phyloP scores from a whole-genome alignment of 805 yeast genomes.

The Yarrowia keelungensis region DNA sequence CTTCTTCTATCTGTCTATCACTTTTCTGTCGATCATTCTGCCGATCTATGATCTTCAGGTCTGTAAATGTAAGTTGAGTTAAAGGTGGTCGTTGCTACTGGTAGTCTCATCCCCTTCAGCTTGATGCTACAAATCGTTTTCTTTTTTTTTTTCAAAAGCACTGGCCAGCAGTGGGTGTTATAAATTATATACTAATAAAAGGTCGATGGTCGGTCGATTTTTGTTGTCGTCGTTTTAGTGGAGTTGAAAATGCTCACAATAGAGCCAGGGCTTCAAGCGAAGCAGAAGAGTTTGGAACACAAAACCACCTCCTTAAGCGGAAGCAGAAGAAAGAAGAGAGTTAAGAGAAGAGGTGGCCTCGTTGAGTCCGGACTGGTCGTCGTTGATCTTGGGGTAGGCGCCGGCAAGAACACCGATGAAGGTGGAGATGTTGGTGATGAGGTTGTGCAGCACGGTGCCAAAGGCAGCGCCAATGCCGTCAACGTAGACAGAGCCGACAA shows the following conservation, averaged over 20 bases:
- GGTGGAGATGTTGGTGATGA: conserved; percentile 29
- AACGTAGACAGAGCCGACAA: conserved; percentile 3
- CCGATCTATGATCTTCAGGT: conserved; percentile 3
- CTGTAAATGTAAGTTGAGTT: too few relatives aligned
- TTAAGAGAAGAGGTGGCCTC: conserved; percentile 7
- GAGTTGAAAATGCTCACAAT: background rate
- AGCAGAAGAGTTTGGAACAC: background rate
- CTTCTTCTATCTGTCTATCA: too few relatives aligned
- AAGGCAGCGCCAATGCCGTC: conserved; percentile 17
- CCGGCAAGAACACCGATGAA: conserved; percentile 20
- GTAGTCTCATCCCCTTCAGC: too few relatives aligned
- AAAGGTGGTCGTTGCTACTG: too few relatives aligned
- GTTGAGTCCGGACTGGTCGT: conserved; percentile 19
- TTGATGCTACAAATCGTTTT: too few relatives aligned
- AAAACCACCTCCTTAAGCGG: background rate
- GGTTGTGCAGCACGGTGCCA: conserved; percentile 30
- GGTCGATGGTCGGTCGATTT: conserved; percentile 28
- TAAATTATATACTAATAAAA: conserved; percentile 25
- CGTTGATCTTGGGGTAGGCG: conserved; percentile 34
- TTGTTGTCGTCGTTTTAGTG: background rate
- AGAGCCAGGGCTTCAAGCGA: background rate
- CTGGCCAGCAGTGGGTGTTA: conserved; percentile 31
- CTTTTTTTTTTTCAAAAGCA: background rate
- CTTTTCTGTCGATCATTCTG: too few relatives aligned
- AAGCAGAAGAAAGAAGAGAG: conserved; percentile 10